These are phyloP conservation scores for Backusella macrospora DNA, from an alignment of 192 early-diverging fungal species.

Conservation along the genomic window DNA sequence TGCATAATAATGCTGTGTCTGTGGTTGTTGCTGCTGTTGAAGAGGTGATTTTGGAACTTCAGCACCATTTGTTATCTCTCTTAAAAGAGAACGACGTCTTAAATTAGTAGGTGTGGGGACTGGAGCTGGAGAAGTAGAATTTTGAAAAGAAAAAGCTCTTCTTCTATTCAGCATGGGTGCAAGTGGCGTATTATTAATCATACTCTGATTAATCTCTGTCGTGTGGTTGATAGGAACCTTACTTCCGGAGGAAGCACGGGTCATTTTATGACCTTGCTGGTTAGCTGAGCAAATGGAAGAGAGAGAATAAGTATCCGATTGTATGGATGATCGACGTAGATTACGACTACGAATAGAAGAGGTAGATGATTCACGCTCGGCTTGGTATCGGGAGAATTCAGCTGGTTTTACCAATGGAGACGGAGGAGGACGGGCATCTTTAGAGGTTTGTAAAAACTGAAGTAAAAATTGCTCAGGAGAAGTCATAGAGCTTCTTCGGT, in stretches of 20 bases:
- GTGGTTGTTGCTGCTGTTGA: background rate
- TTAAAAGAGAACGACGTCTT: conserved; percentile 5
- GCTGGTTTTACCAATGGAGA: conserved; percentile 11
- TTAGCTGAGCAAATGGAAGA: conserved; percentile 7
- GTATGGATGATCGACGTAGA: conserved; percentile 33
- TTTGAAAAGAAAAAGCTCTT: conserved; percentile 16
- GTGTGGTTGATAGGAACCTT: background rate
- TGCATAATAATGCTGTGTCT: background rate
- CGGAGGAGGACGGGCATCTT: background rate
- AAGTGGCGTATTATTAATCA: background rate
- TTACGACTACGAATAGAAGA: conserved; percentile 27
- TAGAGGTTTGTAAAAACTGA: conserved; percentile 17
- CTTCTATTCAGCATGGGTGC: conserved; percentile 13
- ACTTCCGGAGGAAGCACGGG: background rate
- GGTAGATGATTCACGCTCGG: conserved; percentile 33
- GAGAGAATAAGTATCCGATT: conserved; percentile 28
- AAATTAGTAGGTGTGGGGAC: background rate
- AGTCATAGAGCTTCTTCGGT: conserved; percentile 20
- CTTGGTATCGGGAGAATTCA: conserved; percentile 27
- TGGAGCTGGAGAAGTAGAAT: background rate
- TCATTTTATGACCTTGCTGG: conserved; percentile 11
- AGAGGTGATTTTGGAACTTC: background rate
- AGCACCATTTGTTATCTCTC: background rate
- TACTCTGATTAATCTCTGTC: background rate
- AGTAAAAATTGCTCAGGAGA: conserved; percentile 36